Base-by-base conservation (phyloP, 2,329 filamentous ascomycete species). In the Stemphylium vesicarium region DNA sequence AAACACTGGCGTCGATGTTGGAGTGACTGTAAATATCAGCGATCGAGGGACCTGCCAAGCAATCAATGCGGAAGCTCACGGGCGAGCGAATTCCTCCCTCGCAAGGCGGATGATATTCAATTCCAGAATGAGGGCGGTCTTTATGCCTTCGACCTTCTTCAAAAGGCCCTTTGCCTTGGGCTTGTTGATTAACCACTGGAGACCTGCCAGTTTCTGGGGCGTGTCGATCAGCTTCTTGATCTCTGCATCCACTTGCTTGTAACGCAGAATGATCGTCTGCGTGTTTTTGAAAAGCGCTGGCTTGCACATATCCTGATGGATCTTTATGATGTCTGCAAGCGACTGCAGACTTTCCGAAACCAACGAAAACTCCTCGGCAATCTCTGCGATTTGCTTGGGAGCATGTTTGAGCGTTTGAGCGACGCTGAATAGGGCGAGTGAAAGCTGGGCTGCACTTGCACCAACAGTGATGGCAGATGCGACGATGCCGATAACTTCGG, bases 101-200 rank as follows among this genome's bases (percentile, higher is more conserved):
- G 64, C 60, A 20, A 66, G 51, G 2, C 52, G 48, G 8, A 66
- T 39, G 2, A 65, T 52, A 12, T 37, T 51, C 6, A 66, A 4
- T 3, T 58, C 51, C 13, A 68, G 33, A 3, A 44, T 56, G 26
- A 67, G 52, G 2, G 51, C 40, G 1, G 53, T 40, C 39, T 67
- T 67, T 36, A 68, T 62, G 24, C 60, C 50, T 24, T 68, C 65
- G 11, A 68, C 36, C 26, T 62, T 64, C 36, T 62, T 60, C 32
- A 68, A 16, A 29, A 63, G 48, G 7, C 37, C 48, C 18, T 59
- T 67, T 2, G 53, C 59, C 33, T 60, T 63, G 9, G 56, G 57
- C 10, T 49, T 45, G 3, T 59, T 53, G n/a, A 65, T 48, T 15
- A 41, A 50, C 62, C 61, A 65, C 45, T 49, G 62, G 18, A 66